Evolutionary conservation across 2,329 filamentous ascomycete species (phyloP).

Genomic region (Rhexocercosporidium sp.): DNA sequence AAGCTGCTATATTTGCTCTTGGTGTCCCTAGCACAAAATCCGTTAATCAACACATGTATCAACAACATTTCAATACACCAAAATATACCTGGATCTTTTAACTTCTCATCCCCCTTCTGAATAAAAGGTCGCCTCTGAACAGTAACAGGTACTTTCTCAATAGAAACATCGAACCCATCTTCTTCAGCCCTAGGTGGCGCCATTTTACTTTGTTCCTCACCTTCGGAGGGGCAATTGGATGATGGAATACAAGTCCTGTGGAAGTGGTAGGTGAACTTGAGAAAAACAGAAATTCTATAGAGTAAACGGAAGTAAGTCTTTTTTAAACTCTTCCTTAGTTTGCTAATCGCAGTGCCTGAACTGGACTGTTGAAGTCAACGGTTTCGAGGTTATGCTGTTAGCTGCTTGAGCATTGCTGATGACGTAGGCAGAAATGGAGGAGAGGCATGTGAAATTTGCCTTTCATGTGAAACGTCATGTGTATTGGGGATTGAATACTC

Average conservation of each 20-base stretch:
- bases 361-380: not conserved
- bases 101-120: constrained; percentile 11
- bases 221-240: not conserved
- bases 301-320: not conserved
- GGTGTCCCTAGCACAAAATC: constrained; percentile 43
- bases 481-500: not conserved
- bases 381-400: not conserved
- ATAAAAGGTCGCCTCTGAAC: constrained; percentile 28
- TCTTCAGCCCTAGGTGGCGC: constrained; percentile 20
- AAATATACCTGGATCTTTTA: constrained; percentile 28
- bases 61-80: not conserved
- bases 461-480: not conserved
- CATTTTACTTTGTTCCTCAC: constrained; percentile 1
- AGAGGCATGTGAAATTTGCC: not conserved
- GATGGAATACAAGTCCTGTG: not conserved
- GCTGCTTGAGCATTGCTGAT: too few species aligned
- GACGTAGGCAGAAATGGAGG: not conserved
- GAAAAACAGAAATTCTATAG: not conserved
- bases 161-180: constrained; percentile 26
- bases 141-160: constrained; percentile 26
- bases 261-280: not conserved
- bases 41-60: not conserved
- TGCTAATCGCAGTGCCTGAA: not conserved
- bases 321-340: not conserved
- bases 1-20: constrained; percentile 49